Conservation (phyloP, 176 grass and related monocot species). For the Canna indica region DNA sequence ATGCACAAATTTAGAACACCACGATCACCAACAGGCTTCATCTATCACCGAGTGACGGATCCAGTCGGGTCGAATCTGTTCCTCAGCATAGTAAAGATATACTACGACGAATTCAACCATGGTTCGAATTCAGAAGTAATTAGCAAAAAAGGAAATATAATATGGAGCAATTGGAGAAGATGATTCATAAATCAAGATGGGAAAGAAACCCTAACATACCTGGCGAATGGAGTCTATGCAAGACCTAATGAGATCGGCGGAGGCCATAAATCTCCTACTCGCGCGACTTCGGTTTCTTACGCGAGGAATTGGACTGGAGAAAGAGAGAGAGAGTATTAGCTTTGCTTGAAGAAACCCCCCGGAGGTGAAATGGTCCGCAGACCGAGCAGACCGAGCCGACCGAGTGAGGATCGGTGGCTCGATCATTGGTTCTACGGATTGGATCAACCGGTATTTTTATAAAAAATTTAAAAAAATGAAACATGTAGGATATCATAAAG, state of each 20-base stretch:
- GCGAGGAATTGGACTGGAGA: neutral
- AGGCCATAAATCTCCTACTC: constrained; percentile 37
- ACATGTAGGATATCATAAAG: no score
- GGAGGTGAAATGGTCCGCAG: no score
- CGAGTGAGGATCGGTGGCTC: no score
- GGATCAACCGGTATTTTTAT: no score
- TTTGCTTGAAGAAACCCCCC: no score
- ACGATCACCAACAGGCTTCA: neutral
- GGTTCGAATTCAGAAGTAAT: no score
- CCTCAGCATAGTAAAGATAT: neutral
- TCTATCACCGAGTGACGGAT: neutral
- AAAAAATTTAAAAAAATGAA: no score
- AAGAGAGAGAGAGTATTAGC: neutral
- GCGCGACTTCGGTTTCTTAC: neutral
- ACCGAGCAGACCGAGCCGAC: no score
- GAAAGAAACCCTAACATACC: constrained; percentile 25
- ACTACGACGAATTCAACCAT: neutral
- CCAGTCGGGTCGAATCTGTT: neutral
- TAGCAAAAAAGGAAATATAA: neutral
- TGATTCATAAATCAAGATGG: neutral
- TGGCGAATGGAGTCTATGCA: constrained; percentile 73
- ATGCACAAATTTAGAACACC: neutral
- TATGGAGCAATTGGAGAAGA: neutral
- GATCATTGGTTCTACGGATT: no score
- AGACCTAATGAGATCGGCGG: constrained; percentile 65